phyloP scores from a whole-genome alignment of 2,329 filamentous ascomycete species.

The Botrytis elliptica region DNA sequence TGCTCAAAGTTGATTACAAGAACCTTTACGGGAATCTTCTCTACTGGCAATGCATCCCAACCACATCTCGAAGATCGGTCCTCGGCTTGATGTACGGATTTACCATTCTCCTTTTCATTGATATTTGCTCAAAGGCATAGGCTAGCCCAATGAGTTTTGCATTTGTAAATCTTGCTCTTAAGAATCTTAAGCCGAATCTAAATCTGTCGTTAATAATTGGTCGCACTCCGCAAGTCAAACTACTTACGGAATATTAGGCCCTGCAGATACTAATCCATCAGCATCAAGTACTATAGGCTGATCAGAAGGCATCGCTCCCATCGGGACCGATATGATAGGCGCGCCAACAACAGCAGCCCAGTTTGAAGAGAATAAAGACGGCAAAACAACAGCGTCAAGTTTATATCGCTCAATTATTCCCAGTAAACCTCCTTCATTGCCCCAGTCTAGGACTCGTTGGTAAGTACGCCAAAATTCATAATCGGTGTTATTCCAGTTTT shows the following conservation, averaged over 20 bases:
- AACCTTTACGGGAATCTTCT: background rate
- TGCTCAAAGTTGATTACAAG: background rate
- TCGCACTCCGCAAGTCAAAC: background rate
- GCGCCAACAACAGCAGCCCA: background rate
- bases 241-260: constrained; percentile 15
- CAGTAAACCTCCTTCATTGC: constrained; percentile 43
- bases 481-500: background rate
- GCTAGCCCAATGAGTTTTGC: constrained; percentile 14
- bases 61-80: background rate
- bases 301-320: background rate
- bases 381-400: constrained; percentile 61
- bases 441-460: background rate
- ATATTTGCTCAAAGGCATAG: constrained; percentile 1
- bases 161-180: background rate
- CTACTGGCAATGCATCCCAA: background rate
- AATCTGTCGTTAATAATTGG: background rate
- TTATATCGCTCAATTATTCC: constrained; percentile 55
- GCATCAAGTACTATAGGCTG: constrained; percentile 3
- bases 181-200: constrained; percentile 2
- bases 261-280: background rate
- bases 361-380: constrained; percentile 41
- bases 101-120: background rate
- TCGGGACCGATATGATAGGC: background rate
- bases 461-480: background rate
- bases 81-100: background rate